Percentiles rank a stretch among this genome's conserved stretches.
phyloP scores from a whole-genome alignment of 139 green algal genomes.

The Volvox reticuliferus region DNA sequence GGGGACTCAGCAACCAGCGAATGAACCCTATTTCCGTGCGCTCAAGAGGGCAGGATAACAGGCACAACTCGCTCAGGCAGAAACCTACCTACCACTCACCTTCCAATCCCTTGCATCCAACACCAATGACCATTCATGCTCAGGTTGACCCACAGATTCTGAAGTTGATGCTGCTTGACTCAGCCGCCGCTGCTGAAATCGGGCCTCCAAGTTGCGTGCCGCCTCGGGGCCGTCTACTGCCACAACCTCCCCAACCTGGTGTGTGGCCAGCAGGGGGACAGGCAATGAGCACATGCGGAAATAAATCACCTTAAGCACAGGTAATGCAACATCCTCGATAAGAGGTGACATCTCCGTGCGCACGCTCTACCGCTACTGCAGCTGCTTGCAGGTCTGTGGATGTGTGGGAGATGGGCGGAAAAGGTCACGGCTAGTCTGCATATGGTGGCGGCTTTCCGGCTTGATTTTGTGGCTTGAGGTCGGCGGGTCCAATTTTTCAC shows the following conservation, averaged over 20 bases:
- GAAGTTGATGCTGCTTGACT: neutral
- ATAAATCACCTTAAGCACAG: too few species aligned
- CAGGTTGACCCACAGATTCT: neutral
- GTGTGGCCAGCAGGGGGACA: neutral
- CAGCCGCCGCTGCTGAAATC: slow-evolving; percentile 1
- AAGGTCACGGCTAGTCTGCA: too few species aligned
- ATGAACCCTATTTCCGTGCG: neutral
- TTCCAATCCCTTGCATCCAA: slow-evolving; percentile 75
- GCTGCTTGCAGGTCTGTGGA: too few species aligned
- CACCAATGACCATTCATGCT: slow-evolving; percentile 34
- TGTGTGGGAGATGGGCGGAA: too few species aligned
- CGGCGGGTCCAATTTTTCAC: too few species aligned
- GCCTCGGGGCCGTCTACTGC: slow-evolving; percentile 14
- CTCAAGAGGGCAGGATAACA: neutral
- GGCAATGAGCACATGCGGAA: too few species aligned
- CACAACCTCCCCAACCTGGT: slow-evolving; percentile 38
- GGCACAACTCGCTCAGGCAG: neutral
- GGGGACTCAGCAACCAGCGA: neutral
- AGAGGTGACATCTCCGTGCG: too few species aligned
- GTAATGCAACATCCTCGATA: too few species aligned
- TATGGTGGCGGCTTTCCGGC: too few species aligned
- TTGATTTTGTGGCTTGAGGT: too few species aligned
- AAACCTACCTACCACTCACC: slow-evolving; percentile 11
- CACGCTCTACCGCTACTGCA: too few species aligned
- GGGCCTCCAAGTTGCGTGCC: slow-evolving; percentile 4